phyloP scores from a whole-genome alignment of 108 stramenopile species.

The Pseudonitzschia delicatissima region DNA sequence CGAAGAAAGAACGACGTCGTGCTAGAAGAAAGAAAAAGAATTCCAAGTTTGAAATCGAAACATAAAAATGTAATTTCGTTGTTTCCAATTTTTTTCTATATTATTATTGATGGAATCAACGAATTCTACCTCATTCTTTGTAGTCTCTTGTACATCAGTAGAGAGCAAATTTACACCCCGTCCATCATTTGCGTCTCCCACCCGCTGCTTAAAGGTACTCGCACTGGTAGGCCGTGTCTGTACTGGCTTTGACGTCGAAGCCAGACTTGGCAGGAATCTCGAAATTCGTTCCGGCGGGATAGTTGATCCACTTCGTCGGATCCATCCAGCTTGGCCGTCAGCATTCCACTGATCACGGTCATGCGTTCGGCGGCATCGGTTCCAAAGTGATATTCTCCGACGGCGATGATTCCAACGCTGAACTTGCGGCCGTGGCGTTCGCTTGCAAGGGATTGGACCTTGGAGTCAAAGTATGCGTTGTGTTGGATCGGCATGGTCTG shows the following conservation, averaged over 20 bases:
- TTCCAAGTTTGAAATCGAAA: not conserved
- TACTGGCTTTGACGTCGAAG: constrained; percentile 39
- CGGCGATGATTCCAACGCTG: constrained; percentile 41
- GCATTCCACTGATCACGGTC: constrained; percentile 43
- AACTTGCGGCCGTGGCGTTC: constrained; percentile 33
- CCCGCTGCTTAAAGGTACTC: not conserved
- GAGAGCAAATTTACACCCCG: too few species aligned
- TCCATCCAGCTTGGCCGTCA: constrained; percentile 35
- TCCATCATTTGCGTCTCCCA: too few species aligned
- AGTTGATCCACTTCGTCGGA: constrained; percentile 40
- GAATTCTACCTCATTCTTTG: not conserved
- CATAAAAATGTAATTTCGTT: not conserved
- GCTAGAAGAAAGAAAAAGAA: constrained; percentile 15
- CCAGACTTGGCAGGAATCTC: constrained; percentile 19
- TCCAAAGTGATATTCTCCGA: constrained; percentile 37
- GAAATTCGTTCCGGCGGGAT: constrained; percentile 41
- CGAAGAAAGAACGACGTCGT: not conserved
- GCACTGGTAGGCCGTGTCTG: constrained; percentile 18
- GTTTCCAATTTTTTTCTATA: not conserved
- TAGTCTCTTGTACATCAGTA: too few species aligned
- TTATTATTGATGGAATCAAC: not conserved
- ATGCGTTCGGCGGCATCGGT: constrained; percentile 39
- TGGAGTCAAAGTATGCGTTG: constrained; percentile 1
- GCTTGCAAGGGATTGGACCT: constrained; percentile 3
- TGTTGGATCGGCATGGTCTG: not conserved